Percentiles rank a stretch among this genome's conserved stretches.
Evolutionary conservation across 1,284 basidiomycete genomes (phyloP).

Genomic region (Exsudoporus floridanus): DNA sequence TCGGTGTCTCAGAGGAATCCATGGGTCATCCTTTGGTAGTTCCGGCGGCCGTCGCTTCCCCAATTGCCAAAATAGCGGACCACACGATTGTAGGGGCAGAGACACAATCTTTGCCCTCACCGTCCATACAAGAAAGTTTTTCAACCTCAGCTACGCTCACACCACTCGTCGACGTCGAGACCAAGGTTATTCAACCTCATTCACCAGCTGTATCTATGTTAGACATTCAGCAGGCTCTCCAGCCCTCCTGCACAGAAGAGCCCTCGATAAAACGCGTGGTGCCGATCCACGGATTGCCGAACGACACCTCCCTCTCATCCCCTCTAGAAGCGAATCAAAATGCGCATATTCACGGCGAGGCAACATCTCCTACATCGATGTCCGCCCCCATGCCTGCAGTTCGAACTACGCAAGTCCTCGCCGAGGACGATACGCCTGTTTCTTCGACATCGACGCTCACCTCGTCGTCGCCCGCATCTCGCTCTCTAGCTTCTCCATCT

Average conservation of each 20-base stretch:
- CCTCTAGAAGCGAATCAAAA: background rate
- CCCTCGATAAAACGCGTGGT: background rate
- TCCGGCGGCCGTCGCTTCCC: background rate
- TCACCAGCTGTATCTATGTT: constrained; percentile 23
- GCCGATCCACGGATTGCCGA: background rate
- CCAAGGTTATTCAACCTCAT: background rate
- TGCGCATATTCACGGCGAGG: background rate
- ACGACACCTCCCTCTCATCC: background rate
- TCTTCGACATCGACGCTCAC: background rate
- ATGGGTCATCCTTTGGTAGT: constrained; percentile 13
- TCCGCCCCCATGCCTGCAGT: background rate
- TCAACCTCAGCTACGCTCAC: constrained; percentile 12
- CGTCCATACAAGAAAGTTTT: constrained; percentile 5
- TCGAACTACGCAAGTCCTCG: background rate
- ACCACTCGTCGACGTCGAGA: constrained; percentile 13
- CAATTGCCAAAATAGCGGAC: background rate
- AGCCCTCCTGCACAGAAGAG: background rate
- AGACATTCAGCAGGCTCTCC: constrained; percentile 12
- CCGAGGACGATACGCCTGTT: background rate
- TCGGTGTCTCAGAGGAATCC: constrained; percentile 1
- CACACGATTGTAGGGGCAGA: background rate
- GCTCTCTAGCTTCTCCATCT: background rate
- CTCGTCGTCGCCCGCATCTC: background rate
- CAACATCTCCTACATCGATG: background rate
- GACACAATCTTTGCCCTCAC: background rate